These are phyloP conservation scores for Blastobotrys peoriensis DNA, from an alignment of 805 yeast species.

Conservation along the genomic window DNA sequence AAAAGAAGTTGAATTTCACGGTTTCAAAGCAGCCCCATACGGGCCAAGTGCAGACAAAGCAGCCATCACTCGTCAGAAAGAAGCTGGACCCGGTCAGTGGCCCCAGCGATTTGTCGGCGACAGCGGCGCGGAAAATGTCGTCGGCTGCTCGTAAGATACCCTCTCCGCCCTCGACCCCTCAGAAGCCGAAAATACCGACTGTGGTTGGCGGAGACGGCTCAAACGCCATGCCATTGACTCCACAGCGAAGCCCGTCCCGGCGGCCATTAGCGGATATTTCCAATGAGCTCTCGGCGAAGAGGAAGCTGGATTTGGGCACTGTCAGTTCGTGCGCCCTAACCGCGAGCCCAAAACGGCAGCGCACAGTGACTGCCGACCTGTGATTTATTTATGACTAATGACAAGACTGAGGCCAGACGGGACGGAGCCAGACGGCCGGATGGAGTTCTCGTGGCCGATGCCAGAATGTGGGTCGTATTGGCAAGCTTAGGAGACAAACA, in stretches of 20 bases:
- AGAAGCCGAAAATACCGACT: background rate
- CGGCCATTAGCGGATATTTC: background rate
- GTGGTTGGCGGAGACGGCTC: constrained; percentile 6
- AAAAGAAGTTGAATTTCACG: constrained; percentile 1
- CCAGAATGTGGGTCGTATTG: too few relatives aligned
- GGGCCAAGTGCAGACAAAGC: too few relatives aligned
- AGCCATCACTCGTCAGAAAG: too few relatives aligned
- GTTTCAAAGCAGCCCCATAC: too few relatives aligned
- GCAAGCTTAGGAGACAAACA: too few relatives aligned
- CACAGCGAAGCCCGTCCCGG: background rate
- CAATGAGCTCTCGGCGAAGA: background rate
- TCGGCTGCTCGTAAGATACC: constrained; percentile 3
- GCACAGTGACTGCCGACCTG: background rate
- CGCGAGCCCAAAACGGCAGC: background rate
- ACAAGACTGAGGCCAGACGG: background rate
- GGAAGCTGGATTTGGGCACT: background rate
- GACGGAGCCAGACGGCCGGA: too few relatives aligned
- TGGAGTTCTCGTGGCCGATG: too few relatives aligned
- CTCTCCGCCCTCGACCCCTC: constrained; percentile 1
- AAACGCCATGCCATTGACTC: constrained; percentile 6
- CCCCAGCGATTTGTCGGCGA: too few relatives aligned
- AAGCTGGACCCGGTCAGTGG: too few relatives aligned
- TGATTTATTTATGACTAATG: background rate
- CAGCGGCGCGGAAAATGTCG: constrained; percentile 2
- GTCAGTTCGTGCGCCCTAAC: constrained; percentile 7